Evolutionary conservation across 306 rosid genomes (phyloP), one percentile per base, ranked within the genome.

Genomic region (Ochetophila trinervis): DNA sequence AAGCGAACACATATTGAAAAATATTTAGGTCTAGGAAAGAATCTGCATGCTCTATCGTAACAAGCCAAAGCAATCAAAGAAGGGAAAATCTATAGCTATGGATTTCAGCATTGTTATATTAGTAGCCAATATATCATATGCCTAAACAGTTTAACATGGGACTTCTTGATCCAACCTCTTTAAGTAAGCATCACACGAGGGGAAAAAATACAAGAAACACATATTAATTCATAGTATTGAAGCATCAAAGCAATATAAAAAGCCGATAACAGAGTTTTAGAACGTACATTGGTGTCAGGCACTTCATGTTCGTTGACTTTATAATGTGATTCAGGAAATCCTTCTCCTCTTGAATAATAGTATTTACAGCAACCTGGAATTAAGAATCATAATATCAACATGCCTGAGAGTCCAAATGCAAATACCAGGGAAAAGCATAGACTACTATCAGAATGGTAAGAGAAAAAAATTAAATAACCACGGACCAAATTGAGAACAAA

Each of bases 241-340:
- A 8, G 20, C 12, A 45, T 12, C 24, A 20, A 30, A 10, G 40
- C 0, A 56, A 22, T 15, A 5, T 15, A 74, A 50, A 67, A 74
- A 20, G 37, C n/a, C 8, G 20, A 50, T 63, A 14, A 49, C 50
- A 72, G 17, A 24, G 72, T 35, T 20, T 13, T 13, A 63, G 72
- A 58, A 80, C 91, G 78, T 86, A 90, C 95, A 73, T 88, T 35
- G 95, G 95, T 53, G 95, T 90, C 67, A 90, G 79, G 86, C 97
- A 90, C 77, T 87, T 90, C 97, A 90, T 90, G 76, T 90, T 90
- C 15, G 95, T 90, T 24, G 91, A 86, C 77, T 87, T 90, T 66
- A 87, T 85, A 62, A 87, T 85, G 73, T 90, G 97, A 74, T 78
- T 68, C 76, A 90, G 70, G 63, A 90, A 87, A 19, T 83, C 97